These are phyloP conservation scores for Arthrobotrys musiformis DNA, from an alignment of 2,329 filamentous ascomycete species.

Conservation along the genomic window DNA sequence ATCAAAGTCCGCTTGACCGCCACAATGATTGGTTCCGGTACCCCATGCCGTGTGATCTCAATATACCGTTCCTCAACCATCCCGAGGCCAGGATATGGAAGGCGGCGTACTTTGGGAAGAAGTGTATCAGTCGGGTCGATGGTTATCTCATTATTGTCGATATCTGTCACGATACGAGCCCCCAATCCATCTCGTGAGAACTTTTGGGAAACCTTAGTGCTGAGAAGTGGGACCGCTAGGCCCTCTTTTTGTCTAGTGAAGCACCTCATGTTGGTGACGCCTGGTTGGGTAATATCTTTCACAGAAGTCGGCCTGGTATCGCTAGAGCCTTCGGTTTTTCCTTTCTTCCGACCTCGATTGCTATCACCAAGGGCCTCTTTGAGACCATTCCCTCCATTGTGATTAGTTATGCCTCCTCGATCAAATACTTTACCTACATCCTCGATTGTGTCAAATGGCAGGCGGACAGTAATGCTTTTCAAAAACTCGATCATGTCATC, in stretches of 20 bases:
- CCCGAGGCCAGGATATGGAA: not conserved
- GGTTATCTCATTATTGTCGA: not conserved
- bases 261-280: no score
- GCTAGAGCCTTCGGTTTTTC: no score
- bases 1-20: slow-evolving; percentile 23
- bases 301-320: no score
- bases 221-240: no score
- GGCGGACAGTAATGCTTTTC: not conserved
- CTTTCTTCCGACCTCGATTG: no score
- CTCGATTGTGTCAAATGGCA: not conserved
- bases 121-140: slow-evolving; percentile 15
- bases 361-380: no score
- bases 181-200: not conserved
- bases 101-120: not conserved
- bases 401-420: not conserved
- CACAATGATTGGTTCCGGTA: slow-evolving; percentile 5
- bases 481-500: not conserved
- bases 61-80: slow-evolving; percentile 34
- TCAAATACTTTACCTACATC: not conserved
- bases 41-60: not conserved
- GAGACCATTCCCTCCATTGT: not conserved
- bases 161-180: no score
- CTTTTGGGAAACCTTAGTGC: no score
- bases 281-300: no score
- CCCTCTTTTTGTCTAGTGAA: no score